Base-by-base conservation (phyloP, 345 rosid genomes). In the Salix brachista region DNA sequence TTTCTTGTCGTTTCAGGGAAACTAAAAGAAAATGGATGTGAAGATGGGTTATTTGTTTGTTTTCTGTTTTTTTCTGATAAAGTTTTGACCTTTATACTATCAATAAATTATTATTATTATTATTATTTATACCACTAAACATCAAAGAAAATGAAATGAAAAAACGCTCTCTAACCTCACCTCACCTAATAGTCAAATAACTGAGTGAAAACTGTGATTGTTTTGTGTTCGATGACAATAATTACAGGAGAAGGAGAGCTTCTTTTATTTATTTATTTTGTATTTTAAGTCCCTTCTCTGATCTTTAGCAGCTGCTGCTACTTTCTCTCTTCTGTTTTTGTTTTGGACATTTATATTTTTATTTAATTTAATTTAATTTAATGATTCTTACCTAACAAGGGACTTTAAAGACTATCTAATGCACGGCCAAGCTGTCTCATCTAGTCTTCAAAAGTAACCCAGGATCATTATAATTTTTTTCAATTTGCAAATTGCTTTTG, bases 1-100 rank as follows among this genome's bases (percentile, higher is more conserved):
- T 85, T 89, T 82, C 66, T 39, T 50, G 44, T 70, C 3, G 58
- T 65, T 62, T 9, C 23, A 6, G 56, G 10, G 48, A 26, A 69
- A 44, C 39, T 12, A 26, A 6, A 23, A 23, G 23, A 41, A 23
- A 69, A n/a, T 25, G 68, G 21, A 32, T 30, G 21, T 23, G 36
- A 26, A 65, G 37, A 11, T 12, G 62, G 26, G 37, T 34, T 34
- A 34, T 34, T 34, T 34, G 37, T 34, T 21, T 21, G 21, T 10
- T 54, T 19, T 54, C 10, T 54, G 23, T 56, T 56, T 2, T 2
- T 56, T 56, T 11, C 16, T 23, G n/a, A 79, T n/a, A n/a, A 58
- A 21, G 62, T 23, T 65, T 8, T 8, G 37, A 58, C 37, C 25
- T 58, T 48, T 67, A 23, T 1, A 34, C 30, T 42, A 37, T 19